Conservation (phyloP, 768 basidiomycete genomes). For the Lentinula sp. region DNA sequence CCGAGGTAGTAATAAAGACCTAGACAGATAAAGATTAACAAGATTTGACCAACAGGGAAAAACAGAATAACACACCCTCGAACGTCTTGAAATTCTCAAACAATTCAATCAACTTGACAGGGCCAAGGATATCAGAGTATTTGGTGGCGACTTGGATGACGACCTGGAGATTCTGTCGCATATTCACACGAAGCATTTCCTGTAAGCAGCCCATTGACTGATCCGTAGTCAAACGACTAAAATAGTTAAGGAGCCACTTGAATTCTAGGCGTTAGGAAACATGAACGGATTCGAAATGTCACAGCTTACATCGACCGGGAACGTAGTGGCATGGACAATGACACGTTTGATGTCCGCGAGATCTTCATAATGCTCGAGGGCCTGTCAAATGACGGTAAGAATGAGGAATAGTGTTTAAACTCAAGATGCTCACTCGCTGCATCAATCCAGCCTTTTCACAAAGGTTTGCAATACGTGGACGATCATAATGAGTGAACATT, state of each 20-base stretch:
- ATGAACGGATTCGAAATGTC: neutral
- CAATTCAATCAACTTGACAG: slow-evolving; percentile 96
- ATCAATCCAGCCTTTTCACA: slow-evolving; percentile 97
- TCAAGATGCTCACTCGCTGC: slow-evolving; percentile 64
- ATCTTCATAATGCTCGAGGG: slow-evolving; percentile 97
- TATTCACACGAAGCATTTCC: slow-evolving; percentile 96
- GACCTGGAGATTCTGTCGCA: slow-evolving; percentile 94
- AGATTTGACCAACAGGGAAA: no score
- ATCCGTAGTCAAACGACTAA: slow-evolving; percentile 93
- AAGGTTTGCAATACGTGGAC: slow-evolving; percentile 93
- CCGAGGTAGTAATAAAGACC: slow-evolving; percentile 98
- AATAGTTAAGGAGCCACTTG: slow-evolving; percentile 95
- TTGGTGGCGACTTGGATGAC: slow-evolving; percentile 98
- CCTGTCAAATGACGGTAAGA: slow-evolving; percentile 42
- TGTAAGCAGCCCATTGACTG: slow-evolving; percentile 95
- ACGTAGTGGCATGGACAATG: slow-evolving; percentile 83
- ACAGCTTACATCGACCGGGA: slow-evolving; percentile 70
- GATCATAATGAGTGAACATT: slow-evolving; percentile 97
- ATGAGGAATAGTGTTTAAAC: neutral
- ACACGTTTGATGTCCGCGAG: slow-evolving; percentile 98
- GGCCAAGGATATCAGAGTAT: slow-evolving; percentile 96
- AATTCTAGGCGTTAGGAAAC: neutral
- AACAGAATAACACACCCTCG: slow-evolving; percentile 55
- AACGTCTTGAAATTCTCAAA: slow-evolving; percentile 98
- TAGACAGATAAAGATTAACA: slow-evolving; percentile 17